Conservation (phyloP, 441 rosid genomes). For the Oxalis stricta region DNA sequence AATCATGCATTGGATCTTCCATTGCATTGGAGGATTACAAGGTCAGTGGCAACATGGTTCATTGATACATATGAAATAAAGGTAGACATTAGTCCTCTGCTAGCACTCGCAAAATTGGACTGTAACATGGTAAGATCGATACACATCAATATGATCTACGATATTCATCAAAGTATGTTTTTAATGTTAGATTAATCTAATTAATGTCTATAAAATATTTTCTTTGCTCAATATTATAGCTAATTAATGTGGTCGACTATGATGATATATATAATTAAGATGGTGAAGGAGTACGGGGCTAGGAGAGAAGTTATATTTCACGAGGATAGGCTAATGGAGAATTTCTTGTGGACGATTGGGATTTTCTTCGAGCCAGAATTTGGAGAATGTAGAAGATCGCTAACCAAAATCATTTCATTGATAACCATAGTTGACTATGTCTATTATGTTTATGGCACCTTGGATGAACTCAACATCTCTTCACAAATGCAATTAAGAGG, state of each 20-base stretch:
- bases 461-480: slow-evolving; percentile 21
- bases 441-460: slow-evolving; percentile 19
- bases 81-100: slow-evolving; percentile 5
- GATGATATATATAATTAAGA: slow-evolving; percentile 5
- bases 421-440: slow-evolving; percentile 14
- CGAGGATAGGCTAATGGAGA: slow-evolving; percentile 17
- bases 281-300: slow-evolving; percentile 21
- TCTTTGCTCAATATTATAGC: neutral
- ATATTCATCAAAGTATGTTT: slow-evolving; percentile 9
- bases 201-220: too few species aligned
- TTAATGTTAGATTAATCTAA: too few species aligned
- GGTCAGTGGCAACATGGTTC: slow-evolving; percentile 27
- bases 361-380: slow-evolving; percentile 3
- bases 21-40: slow-evolving; percentile 18
- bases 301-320: slow-evolving; percentile 11
- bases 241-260: neutral
- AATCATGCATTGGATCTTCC: slow-evolving; percentile 27
- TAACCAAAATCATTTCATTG: slow-evolving; percentile 6
- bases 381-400: slow-evolving; percentile 1
- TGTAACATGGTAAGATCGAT: slow-evolving; percentile 17
- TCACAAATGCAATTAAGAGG: slow-evolving; percentile 16
- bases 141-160: slow-evolving; percentile 22
- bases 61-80: slow-evolving; percentile 14
- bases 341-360: slow-evolving; percentile 23
- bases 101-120: slow-evolving; percentile 16